A percentile compares a stretch with the other conserved stretches of the same genome.
Conservation (phyloP, 768 basidiomycete species). For the Lactifluus pinguis region DNA sequence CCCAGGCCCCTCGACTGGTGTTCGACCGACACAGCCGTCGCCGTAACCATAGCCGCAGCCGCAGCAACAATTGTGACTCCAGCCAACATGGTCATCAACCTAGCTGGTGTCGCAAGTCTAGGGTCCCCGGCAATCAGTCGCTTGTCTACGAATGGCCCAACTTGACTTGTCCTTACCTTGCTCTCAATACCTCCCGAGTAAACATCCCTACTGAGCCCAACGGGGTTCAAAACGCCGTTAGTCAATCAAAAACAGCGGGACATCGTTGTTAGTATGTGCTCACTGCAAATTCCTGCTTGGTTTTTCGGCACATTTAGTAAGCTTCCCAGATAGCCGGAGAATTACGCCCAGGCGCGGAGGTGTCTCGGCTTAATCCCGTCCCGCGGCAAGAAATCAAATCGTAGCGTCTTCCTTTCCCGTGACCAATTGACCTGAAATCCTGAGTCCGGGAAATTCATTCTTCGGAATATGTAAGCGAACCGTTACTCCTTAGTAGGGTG, state of each 20-base stretch:
- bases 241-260: background rate
- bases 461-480: background rate
- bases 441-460: background rate
- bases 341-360: background rate
- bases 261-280: background rate
- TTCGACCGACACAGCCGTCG: background rate
- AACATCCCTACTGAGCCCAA: background rate
- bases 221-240: background rate
- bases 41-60: background rate
- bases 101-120: background rate
- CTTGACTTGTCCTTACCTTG: background rate
- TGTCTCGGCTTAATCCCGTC: background rate
- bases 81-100: background rate
- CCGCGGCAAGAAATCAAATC: background rate
- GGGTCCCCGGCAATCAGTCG: no score
- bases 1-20: background rate
- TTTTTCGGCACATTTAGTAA: background rate
- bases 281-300: background rate
- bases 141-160: background rate
- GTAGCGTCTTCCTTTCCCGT: background rate
- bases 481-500: background rate
- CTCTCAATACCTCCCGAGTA: background rate
- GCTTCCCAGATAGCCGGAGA: background rate
- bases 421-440: background rate
- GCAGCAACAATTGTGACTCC: background rate